Evolutionary conservation across 106 monocot genomes (phyloP), one percentile per base, ranked within the genome.

Genomic region (Acorus calamus): DNA sequence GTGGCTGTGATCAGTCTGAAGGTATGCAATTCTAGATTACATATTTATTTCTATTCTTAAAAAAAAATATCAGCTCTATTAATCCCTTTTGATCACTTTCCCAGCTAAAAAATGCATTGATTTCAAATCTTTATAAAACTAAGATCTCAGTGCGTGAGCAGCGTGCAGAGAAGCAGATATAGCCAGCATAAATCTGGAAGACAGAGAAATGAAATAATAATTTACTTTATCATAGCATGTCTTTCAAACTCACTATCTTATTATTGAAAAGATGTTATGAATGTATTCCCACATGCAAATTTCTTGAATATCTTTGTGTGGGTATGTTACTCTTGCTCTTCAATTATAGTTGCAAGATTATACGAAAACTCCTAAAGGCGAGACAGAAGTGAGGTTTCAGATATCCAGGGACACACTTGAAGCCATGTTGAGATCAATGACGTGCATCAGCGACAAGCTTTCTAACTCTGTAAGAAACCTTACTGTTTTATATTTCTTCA

Each of bases 371-470:
- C 53, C 73, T 46, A 57, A 44, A 47, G 74, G 71, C 8, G 79
- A 83, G 54, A 66, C 62, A 42, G 87, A 87, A 59, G 70, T 80
- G 43, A 83, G 80, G 70, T 83, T 87, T 68, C 70, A 75, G 51
- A 52, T 83, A 62, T 77, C 87, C 28, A 87, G 70, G 63, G 87
- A 83, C 53, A 80, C 80, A 49, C 49, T 87, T 64, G 87, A 87
- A 57, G 83, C 87, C 48, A 77, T 83, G 77, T 53, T 87, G 63
- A 80, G 83, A 63, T 80, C 87, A 71, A 69, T 83, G 74, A 14
- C 77, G 4, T 66, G 63, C 61, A 77, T 83, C 55, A 80, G 52
- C 8, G 80, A 87, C 53, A 70, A 78, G 69, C 55, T 83, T 3
- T 79, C 77, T 6, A 67, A 74, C n/a, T 64, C 65, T 64, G 86